phyloP scores from a whole-genome alignment of 1,284 basidiomycete genomes.

The Ceratobasidium papillatum region DNA sequence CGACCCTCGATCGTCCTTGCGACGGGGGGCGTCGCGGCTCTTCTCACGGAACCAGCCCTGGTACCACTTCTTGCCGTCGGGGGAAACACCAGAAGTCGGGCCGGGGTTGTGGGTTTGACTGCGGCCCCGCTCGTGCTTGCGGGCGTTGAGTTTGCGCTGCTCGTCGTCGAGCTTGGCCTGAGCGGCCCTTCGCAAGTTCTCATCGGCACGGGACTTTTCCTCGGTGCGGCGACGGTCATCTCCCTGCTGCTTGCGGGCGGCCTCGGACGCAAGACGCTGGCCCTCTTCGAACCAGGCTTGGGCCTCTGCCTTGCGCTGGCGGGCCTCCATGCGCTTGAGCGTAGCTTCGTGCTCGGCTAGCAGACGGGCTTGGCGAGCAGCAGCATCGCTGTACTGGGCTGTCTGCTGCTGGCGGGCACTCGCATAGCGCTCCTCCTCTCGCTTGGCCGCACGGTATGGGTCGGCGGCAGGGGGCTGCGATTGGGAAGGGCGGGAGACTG shows the following conservation, averaged over 20 bases:
- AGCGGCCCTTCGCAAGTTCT: constrained; percentile 5
- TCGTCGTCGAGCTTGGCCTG: constrained; percentile 16
- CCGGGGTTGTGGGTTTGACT: constrained; percentile 29
- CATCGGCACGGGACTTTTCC: constrained; percentile 4
- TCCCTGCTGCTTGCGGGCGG: constrained; percentile 13
- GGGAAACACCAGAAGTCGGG: not conserved
- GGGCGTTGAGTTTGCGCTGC: constrained; percentile 20
- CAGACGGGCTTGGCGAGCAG: constrained; percentile 30
- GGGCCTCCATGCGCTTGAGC: constrained; percentile 30
- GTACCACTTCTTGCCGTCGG: constrained; percentile 33
- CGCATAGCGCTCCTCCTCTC: constrained; percentile 24
- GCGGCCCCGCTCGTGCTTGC: constrained; percentile 27
- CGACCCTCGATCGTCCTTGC: constrained; percentile 30
- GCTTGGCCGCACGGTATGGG: constrained; percentile 2
- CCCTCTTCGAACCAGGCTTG: constrained; percentile 39
- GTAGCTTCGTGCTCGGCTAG: constrained; percentile 34
- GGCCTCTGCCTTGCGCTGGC: constrained; percentile 27
- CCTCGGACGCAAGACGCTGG: constrained; percentile 25
- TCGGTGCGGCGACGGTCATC: not conserved
- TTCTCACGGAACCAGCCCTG: constrained; percentile 33
- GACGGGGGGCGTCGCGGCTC: constrained; percentile 22
- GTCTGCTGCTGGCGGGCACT: constrained; percentile 1
- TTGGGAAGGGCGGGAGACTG: constrained; percentile 17
- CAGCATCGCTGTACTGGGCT: not conserved
- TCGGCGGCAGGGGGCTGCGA: constrained; percentile 1